A percentile compares a stretch with the other conserved stretches of the same genome.
These are phyloP conservation scores for Drechslerella coelobrocha DNA, from an alignment of 2,329 filamentous ascomycete genomes.

Conservation along the genomic window DNA sequence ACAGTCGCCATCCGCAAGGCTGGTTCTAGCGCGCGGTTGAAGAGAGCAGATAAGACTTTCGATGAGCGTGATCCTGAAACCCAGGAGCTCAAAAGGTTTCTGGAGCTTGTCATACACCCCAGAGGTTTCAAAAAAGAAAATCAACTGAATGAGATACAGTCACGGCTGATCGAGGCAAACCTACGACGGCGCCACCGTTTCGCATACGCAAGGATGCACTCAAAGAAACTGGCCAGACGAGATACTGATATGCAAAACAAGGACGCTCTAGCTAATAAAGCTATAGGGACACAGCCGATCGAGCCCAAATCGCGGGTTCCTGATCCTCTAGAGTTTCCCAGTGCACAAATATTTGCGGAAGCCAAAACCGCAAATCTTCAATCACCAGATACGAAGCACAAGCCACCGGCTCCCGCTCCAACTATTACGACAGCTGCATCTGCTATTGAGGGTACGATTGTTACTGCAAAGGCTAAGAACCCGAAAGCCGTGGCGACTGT, in stretches of 20 bases:
- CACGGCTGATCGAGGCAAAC: slow-evolving; percentile 10
- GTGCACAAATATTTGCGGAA: background rate
- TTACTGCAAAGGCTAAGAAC: background rate
- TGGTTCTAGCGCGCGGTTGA: background rate
- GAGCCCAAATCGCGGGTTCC: background rate
- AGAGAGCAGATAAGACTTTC: slow-evolving; percentile 13
- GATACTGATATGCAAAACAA: background rate
- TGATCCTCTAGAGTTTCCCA: background rate
- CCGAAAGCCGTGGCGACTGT: slow-evolving; percentile 8
- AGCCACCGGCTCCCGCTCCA: background rate
- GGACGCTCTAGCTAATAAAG: background rate
- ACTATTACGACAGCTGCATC: slow-evolving; percentile 21
- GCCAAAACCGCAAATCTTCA: background rate
- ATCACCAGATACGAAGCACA: background rate
- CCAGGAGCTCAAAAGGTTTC: background rate
- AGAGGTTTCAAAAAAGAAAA: slow-evolving; percentile 3
- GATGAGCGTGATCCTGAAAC: background rate
- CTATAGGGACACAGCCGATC: background rate
- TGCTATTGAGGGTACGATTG: slow-evolving; percentile 27
- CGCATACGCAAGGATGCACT: slow-evolving; percentile 2
- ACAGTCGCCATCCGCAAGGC: slow-evolving; percentile 21
- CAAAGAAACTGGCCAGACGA: background rate
- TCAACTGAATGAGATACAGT: background rate
- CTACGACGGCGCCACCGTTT: slow-evolving; percentile 7
- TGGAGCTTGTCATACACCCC: slow-evolving; percentile 12